Conservation (phyloP, 371 early-diverging fungal genomes). For the Haplosporangium sp. region DNA sequence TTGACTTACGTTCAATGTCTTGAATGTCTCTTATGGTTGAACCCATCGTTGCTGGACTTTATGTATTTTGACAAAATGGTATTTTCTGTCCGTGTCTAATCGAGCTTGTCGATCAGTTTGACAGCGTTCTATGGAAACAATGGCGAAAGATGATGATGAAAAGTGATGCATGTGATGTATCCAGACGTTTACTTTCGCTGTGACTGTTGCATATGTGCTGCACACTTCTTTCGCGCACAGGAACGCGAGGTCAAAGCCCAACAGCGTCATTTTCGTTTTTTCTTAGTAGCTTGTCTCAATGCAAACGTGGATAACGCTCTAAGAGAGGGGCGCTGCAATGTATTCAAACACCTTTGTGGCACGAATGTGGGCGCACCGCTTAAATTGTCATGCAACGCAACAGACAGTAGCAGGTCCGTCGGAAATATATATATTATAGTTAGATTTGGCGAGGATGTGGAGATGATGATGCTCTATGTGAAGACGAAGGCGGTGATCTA, state of each 20-base stretch:
- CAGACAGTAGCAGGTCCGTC: too few relatives aligned
- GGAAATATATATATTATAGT: not conserved
- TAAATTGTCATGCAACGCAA: too few relatives aligned
- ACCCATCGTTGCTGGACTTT: slow-evolving; percentile 21
- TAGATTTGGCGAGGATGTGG: not conserved
- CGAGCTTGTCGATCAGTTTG: not conserved
- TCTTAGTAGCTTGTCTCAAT: too few relatives aligned
- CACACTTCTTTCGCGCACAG: too few relatives aligned
- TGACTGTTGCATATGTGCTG: too few relatives aligned
- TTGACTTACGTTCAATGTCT: slow-evolving; percentile 48
- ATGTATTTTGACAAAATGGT: not conserved
- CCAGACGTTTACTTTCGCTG: too few relatives aligned
- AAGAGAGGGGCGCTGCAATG: too few relatives aligned
- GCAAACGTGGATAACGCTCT: too few relatives aligned
- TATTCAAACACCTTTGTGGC: too few relatives aligned
- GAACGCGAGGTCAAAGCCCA: too few relatives aligned
- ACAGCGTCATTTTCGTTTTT: too few relatives aligned
- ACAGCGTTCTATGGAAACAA: not conserved
- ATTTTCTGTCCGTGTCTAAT: not conserved
- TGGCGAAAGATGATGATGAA: not conserved
- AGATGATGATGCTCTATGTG: slow-evolving; percentile 4
- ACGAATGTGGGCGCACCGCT: too few relatives aligned
- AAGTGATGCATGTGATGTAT: not conserved
- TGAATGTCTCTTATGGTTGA: slow-evolving; percentile 45
- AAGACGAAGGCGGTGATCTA: slow-evolving; percentile 5